A percentile compares a stretch with the other conserved stretches of the same genome.
These are phyloP conservation scores for Iodosphaeria phyllophila DNA, from an alignment of 2,329 filamentous ascomycete species.

Conservation along the genomic window DNA sequence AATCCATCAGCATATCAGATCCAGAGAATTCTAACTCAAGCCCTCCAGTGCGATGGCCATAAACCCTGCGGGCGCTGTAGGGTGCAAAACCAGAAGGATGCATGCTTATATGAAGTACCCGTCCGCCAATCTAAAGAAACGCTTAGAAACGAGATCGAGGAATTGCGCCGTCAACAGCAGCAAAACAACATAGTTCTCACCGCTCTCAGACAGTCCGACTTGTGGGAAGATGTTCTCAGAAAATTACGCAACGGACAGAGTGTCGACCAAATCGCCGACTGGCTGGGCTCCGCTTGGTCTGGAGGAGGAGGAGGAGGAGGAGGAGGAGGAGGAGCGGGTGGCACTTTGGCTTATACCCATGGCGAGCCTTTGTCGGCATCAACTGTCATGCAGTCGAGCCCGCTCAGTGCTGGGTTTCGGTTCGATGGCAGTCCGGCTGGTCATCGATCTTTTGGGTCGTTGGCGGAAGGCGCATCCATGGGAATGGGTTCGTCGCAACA, in stretches of 20 bases:
- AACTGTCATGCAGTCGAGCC: no score
- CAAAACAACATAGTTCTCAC: conserved; percentile 35
- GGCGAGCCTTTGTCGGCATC: conserved; percentile 10
- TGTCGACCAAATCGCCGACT: conserved; percentile 35
- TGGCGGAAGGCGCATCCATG: no score
- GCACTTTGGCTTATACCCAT: conserved; percentile 5
- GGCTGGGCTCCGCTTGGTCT: conserved; percentile 21
- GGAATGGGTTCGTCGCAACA: conserved; percentile 11
- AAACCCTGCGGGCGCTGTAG: conserved; percentile 36
- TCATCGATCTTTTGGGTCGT: no score
- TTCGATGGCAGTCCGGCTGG: conserved; percentile 5
- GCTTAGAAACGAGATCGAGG: conserved; percentile 39
- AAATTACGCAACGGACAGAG: conserved; percentile 33
- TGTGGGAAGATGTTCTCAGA: conserved; percentile 34
- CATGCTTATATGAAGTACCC: conserved; percentile 42
- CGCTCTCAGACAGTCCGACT: conserved; percentile 29
- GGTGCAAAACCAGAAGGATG: conserved; percentile 29
- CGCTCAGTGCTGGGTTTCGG: no score
- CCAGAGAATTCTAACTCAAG: no score
- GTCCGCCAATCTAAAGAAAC: conserved; percentile 45
- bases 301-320: no score
- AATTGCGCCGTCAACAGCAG: conserved; percentile 31
- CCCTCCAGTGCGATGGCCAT: conserved; percentile 35
- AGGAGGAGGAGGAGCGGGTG: no score
- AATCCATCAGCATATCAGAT: no score